Evolutionary conservation across 179 eudicot genomes (phyloP).

Genomic region (Silene coronaria): DNA sequence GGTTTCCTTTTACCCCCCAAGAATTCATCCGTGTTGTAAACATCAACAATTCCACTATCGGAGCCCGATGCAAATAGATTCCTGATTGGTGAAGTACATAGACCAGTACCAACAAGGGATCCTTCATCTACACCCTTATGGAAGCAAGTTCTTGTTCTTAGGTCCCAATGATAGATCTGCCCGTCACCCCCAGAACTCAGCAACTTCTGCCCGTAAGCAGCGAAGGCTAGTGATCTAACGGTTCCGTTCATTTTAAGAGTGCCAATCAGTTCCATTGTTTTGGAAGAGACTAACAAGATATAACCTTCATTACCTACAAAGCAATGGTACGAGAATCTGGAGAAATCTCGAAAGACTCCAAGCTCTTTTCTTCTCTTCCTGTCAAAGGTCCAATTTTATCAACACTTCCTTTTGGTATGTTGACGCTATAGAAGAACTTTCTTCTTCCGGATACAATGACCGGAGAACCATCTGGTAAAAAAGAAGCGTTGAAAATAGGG

Average conservation of each 20-base stretch:
- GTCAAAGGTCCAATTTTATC: slow-evolving; percentile 75
- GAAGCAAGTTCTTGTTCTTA: slow-evolving; percentile 72
- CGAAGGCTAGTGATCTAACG: slow-evolving; percentile 64
- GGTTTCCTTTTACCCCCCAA: slow-evolving; percentile 82
- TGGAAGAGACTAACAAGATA: slow-evolving; percentile 70
- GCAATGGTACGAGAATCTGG: slow-evolving; percentile 88
- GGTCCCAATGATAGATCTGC: slow-evolving; percentile 79
- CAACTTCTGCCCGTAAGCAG: slow-evolving; percentile 56
- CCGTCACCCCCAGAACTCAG: slow-evolving; percentile 89
- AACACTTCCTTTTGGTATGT: slow-evolving; percentile 56
- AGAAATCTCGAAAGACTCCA: slow-evolving; percentile 77
- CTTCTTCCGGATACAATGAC: slow-evolving; percentile 71
- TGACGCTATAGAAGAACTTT: slow-evolving; percentile 77
- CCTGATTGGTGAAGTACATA: slow-evolving; percentile 64
- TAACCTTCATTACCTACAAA: slow-evolving; percentile 82
- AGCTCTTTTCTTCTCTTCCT: slow-evolving; percentile 88
- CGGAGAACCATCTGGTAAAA: slow-evolving; percentile 84
- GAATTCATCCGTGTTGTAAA: slow-evolving; percentile 68
- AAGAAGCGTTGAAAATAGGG: slow-evolving; percentile 63
- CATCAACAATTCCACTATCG: slow-evolving; percentile 66
- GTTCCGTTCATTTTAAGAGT: slow-evolving; percentile 92
- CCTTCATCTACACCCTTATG: slow-evolving; percentile 72
- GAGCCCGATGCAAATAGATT: slow-evolving; percentile 83
- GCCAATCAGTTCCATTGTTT: slow-evolving; percentile 75
- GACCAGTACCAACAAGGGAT: slow-evolving; percentile 37